Evolutionary conservation across 495 filamentous ascomycete species (phyloP), one percentile per base, ranked within the genome.

Genomic region (Echria macrotheca): DNA sequence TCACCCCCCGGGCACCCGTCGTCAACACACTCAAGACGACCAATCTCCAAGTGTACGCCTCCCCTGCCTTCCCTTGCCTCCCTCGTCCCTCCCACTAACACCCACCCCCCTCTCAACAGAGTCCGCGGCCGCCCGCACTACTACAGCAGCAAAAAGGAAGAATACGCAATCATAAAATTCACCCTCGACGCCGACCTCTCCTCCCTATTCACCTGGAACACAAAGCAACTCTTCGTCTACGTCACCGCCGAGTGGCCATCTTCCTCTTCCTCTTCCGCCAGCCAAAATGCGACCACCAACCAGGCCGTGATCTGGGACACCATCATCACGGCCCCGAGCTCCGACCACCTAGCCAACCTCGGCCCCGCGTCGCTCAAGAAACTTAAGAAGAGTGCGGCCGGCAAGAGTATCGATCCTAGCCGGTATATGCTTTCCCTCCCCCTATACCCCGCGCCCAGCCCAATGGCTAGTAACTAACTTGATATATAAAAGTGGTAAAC

Each of bases 131-230:
- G 91, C 17, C 90, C 89, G 39, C 86, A 96, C 66, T 96, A 96
- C 78, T 93, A 96, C 77, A 86, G 84, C 46, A 74, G 79, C 24
- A 95, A 91, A 67, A 86, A 84, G 59, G 90, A 96, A 67, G 91
- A 98, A 69, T 95, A 95, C 65, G 91, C 91, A 52, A 79, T 91
- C 59, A 84, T 98, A 65, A 85, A 83, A 57, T 97, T 98, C 76
- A 86, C 91, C 57, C 80, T 97, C 17, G 84, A 95, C 54, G 71
- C 73, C 29, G 91, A 98, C 70, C 79, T 98, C 43, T 80, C 82
- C 47, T 83, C 85, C 22, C 84, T 99, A 59, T 96, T 96, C 82
- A 95, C 86, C 69, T 99, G 94, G 94, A 99, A 99, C 74, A 99
- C 93, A n/a, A 99, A 99, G 69, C 89, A 96, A 69, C 69, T 97